These are phyloP conservation scores for Ophiostoma himal-ulmi DNA, from an alignment of 2,329 filamentous ascomycete species.

Conservation along the genomic window DNA sequence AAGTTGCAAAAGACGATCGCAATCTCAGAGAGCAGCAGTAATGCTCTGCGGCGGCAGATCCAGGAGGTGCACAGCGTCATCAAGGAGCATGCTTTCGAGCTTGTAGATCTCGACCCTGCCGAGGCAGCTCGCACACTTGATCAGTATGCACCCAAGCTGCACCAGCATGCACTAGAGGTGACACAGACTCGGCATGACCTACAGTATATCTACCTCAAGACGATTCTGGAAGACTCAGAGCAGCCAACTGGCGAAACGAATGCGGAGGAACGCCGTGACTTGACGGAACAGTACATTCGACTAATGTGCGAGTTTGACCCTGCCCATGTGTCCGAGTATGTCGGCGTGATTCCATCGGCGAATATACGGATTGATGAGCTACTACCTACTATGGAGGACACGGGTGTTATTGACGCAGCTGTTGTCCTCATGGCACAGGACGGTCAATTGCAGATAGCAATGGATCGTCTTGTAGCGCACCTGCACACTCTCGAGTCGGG, in stretches of 20 bases:
- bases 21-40: conserved; percentile 28
- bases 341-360: conserved; percentile 65
- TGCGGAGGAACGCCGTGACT: conserved; percentile 40
- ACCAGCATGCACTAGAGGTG: conserved; percentile 59
- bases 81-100: conserved; percentile 55
- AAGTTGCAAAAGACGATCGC: background rate
- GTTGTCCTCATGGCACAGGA: conserved; percentile 86
- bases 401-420: conserved; percentile 85
- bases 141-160: conserved; percentile 55
- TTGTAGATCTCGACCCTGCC: conserved; percentile 62
- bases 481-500: conserved; percentile 73
- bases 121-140: conserved; percentile 62
- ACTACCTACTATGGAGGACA: conserved; percentile 81
- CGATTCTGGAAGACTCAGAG: conserved; percentile 60
- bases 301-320: conserved; percentile 86
- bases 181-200: conserved; percentile 55
- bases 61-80: conserved; percentile 65
- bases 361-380: conserved; percentile 75
- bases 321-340: conserved; percentile 76
- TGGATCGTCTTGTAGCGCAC: conserved; percentile 78
- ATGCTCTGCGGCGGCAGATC: conserved; percentile 57
- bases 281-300: conserved; percentile 79
- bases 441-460: conserved; percentile 74
- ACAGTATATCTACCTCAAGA: conserved; percentile 71
- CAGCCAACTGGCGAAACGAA: background rate